Evolutionary conservation across 768 basidiomycete genomes (phyloP), one percentile per base, ranked within the genome.

Genomic region (Trametes gibbosa): DNA sequence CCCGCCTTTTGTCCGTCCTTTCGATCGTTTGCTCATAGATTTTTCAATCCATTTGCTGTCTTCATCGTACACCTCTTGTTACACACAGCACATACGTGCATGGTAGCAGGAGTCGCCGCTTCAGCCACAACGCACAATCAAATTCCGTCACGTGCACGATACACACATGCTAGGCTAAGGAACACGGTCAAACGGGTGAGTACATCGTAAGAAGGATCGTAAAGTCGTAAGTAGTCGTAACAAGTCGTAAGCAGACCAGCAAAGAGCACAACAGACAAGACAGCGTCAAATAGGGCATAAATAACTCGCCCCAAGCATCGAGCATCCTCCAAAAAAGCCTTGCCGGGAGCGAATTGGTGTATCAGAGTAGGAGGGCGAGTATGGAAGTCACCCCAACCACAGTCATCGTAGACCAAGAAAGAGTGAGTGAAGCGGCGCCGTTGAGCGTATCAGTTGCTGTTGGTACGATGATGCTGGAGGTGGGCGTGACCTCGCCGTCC

Each of bases 401-500:
- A 13, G 23, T 34, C 4, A 40, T 24, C 13, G 35, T 42, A 10
- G 19, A 7, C n/a, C 24, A 19, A 10, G 50, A n/a, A 14, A 14
- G n/a, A 4, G 51, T 41, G 21, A 47, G 50, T 46, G 58, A 32
- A 27, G 47, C 35, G 40, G 39, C 62, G 21, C 39, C 53, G 10
- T 54, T 64, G 23, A 56, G 32, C n/a, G 66, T 14, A 27, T 7
- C 59, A n/a, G 71, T 70, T 21, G 72, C 68, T 34, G 65, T 57
- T 7, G 66, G 56, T 17, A 69, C 61, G 12, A 68, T 34, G 1
- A 67, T 25, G 29, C 60, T 59, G 8, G 68, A 42, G 27, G 70
- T 69, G 14, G 74, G 69, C 3, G 76, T 72, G 19, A 71, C 63
- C 62, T 79, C 77, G 7, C 77, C 76, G 62, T 82, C 72, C 6